These are phyloP conservation scores for Evansstolkia leycettana DNA, from an alignment of 495 filamentous ascomycete species.

Conservation along the genomic window DNA sequence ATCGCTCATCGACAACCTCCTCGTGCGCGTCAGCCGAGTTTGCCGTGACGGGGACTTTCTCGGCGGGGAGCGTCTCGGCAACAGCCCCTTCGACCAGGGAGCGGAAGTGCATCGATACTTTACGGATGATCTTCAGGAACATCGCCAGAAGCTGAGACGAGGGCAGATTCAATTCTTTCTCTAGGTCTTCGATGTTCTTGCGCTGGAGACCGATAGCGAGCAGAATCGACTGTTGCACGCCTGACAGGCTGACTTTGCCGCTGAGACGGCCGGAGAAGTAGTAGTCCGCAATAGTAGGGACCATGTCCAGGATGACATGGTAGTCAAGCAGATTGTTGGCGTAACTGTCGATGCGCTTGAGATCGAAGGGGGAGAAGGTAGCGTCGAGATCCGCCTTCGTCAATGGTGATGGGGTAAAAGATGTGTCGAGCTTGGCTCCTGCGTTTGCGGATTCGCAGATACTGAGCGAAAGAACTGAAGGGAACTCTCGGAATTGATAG, in stretches of 20 bases:
- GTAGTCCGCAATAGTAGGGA: constrained; percentile 65
- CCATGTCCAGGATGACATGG: constrained; percentile 89
- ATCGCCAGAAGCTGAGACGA: constrained; percentile 80
- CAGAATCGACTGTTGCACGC: constrained; percentile 73
- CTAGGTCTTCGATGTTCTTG: constrained; percentile 70
- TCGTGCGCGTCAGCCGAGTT: constrained; percentile 48
- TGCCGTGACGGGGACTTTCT: constrained; percentile 39
- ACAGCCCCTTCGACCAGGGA: constrained; percentile 62
- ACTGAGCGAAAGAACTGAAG: constrained; percentile 66
- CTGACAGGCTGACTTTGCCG: constrained; percentile 51
- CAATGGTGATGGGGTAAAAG: constrained; percentile 38
- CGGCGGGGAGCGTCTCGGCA: constrained; percentile 51
- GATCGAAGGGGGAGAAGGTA: constrained; percentile 76
- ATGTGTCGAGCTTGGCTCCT: constrained; percentile 49
- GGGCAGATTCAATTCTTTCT: constrained; percentile 64
- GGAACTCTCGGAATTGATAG: constrained; percentile 84
- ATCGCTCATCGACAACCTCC: constrained; percentile 46
- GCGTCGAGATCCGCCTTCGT: constrained; percentile 62
- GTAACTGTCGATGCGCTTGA: constrained; percentile 89
- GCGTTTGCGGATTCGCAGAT: constrained; percentile 75
- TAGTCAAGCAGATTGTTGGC: constrained; percentile 95
- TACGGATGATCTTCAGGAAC: constrained; percentile 91
- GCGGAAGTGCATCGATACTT: constrained; percentile 67
- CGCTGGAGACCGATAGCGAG: constrained; percentile 81
- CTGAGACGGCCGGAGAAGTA: constrained; percentile 73